Percentiles rank a stretch among this genome's conserved stretches.
Evolutionary conservation across 345 rosid species (phyloP).

Genomic region (Eutrema japonicum): DNA sequence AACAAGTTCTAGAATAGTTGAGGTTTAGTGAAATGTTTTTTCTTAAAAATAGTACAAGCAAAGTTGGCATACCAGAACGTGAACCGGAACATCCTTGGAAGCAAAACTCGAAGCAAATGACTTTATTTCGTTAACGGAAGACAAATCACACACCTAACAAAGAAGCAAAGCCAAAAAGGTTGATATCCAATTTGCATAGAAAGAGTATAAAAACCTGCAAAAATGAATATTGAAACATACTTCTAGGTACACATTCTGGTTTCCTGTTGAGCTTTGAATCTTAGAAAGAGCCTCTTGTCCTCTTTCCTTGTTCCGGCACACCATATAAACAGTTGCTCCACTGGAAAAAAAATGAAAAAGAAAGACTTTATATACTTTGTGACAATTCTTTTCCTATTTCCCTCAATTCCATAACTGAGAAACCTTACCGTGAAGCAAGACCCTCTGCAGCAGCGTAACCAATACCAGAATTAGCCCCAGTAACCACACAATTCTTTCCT

Average conservation of each 20-base stretch:
- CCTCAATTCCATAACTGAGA: not conserved
- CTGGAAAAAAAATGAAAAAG: conserved; percentile 42
- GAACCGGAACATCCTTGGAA: conserved; percentile 70
- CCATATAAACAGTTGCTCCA: conserved; percentile 86
- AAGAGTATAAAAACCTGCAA: conserved; percentile 8
- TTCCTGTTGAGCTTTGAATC: conserved; percentile 72
- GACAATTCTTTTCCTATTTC: not conserved
- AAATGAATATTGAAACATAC: conserved; percentile 43
- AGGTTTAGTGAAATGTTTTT: not conserved
- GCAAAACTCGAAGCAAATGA: conserved; percentile 79
- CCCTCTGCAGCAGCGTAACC: conserved; percentile 92
- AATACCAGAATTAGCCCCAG: conserved; percentile 93
- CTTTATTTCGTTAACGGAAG: conserved; percentile 73
- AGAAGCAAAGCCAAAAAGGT: conserved; percentile 22
- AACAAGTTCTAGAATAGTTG: not conserved
- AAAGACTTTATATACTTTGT: not conserved
- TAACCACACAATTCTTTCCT: conserved; percentile 84
- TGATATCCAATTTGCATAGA: conserved; percentile 21
- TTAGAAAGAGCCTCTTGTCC: conserved; percentile 86
- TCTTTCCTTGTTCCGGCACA: conserved; percentile 82
- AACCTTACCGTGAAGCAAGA: conserved; percentile 80
- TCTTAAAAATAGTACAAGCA: not conserved
- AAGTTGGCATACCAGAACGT: conserved; percentile 66
- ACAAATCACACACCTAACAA: conserved; percentile 86
- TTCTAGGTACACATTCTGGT: conserved; percentile 77